Evolutionary conservation across 106 monocot species (phyloP), one percentile per base, ranked within the genome.

Genomic region (Phalaenopsis equestris): DNA sequence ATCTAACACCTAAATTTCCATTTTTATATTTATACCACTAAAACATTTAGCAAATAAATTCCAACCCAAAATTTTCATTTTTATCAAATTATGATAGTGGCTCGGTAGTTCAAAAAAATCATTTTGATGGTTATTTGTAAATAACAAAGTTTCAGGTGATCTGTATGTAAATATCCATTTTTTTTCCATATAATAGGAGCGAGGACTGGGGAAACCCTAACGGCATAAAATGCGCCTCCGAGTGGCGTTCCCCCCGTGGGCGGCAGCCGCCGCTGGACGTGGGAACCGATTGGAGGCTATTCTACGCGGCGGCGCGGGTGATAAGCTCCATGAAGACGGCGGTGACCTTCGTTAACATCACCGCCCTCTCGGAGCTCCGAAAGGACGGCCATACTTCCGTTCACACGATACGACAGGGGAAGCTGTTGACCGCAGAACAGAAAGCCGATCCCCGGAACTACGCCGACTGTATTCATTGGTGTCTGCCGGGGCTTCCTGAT

Each of bases 381-480:
- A 92, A 92, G 80, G 92, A 92, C 55, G 92, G 80, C 14, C 92
- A 92, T 58, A 90, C 92, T 0, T 87, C 92, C 9, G 92, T 92
- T 18, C 88, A 92, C 83, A 92, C 92, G 0, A 86, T 92, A 16
- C 79, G 89, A 36, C 92, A 92, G 64, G 92, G 92, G 6, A 88
- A 88, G 43, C 64, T 92, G 78, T 67, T 92, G 17, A 90, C 90
- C 3, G 77, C 84, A 1, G 88, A 92, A 68, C 90, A 92, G 56
- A 85, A 88, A 77, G 80, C 92, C 9, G 82, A 92, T 56, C 92
- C 92, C 0, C 42, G 17, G 9, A 81, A n/a, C 4, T 92, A 55
- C 38, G 92, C 92, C 5, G 92, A 92, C 38, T 92, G 92, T 81
- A 90, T 90, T 67, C 92, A 92, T 49, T 92, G 92, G 92, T 92